These are phyloP conservation scores for Adenanthera pavonina DNA, from an alignment of 306 rosid genomes.

Conservation along the genomic window DNA sequence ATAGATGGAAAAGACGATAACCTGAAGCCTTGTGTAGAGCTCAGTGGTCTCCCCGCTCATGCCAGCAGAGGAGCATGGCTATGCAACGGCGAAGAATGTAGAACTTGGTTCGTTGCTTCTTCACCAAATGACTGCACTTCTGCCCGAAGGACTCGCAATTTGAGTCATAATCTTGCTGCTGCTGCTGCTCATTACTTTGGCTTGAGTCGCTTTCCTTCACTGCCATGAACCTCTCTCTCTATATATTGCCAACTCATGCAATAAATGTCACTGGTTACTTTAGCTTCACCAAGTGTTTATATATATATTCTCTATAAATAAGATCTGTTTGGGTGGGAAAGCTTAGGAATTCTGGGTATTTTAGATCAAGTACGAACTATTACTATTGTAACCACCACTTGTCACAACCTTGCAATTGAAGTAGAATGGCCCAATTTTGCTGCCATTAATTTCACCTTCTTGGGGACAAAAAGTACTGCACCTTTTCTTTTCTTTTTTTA, in stretches of 20 bases:
- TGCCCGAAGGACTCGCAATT: constrained; percentile 70
- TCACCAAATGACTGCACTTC: constrained; percentile 78
- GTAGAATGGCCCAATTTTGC: constrained; percentile 59
- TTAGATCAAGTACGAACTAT: constrained; percentile 57
- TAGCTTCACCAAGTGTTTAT: constrained; percentile 41
- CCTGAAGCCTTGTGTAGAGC: not conserved
- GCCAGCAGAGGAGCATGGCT: constrained; percentile 85
- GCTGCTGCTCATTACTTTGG: constrained; percentile 29
- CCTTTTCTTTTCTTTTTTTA: not conserved
- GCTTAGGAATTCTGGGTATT: constrained; percentile 48
- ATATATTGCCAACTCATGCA: constrained; percentile 24
- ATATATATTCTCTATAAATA: constrained; percentile 28
- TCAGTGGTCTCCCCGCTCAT: constrained; percentile 62
- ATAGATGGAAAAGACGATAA: not conserved
- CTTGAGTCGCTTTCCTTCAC: constrained; percentile 53
- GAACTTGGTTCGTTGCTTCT: constrained; percentile 87
- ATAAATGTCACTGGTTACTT: constrained; percentile 41
- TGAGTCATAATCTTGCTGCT: constrained; percentile 52
- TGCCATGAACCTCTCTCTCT: constrained; percentile 53
- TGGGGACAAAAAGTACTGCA: not conserved
- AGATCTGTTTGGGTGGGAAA: constrained; percentile 33
- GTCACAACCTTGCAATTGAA: constrained; percentile 54
- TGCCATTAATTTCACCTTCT: constrained; percentile 42
- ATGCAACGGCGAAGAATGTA: constrained; percentile 88
- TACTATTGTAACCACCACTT: constrained; percentile 56